phyloP scores from a whole-genome alignment of 768 basidiomycete species.

The Trametes punicea region DNA sequence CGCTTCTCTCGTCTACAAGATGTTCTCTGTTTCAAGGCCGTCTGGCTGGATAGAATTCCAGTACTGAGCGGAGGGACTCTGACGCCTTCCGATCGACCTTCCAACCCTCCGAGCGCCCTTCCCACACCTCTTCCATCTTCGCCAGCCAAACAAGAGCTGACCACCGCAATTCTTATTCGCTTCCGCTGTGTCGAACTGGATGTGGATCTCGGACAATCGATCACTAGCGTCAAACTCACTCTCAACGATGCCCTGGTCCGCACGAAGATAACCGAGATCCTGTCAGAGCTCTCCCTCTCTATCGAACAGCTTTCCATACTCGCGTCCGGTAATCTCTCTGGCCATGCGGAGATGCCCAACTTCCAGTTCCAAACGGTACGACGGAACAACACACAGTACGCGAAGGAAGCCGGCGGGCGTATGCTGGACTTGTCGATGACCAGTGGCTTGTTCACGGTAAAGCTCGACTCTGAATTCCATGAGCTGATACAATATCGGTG shows the following conservation, averaged over 20 bases:
- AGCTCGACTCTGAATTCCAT: slow-evolving; percentile 75
- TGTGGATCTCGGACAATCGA: slow-evolving; percentile 84
- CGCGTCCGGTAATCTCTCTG: slow-evolving; percentile 72
- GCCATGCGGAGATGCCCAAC: slow-evolving; percentile 60
- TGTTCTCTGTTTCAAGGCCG: slow-evolving; percentile 91
- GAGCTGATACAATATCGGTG: slow-evolving; percentile 74
- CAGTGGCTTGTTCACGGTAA: slow-evolving; percentile 62
- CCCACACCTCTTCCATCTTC: slow-evolving; percentile 19
- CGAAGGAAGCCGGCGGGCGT: slow-evolving; percentile 35
- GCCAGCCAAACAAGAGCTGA: slow-evolving; percentile 43
- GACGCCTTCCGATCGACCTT: slow-evolving; percentile 24
- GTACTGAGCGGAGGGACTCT: slow-evolving; percentile 51
- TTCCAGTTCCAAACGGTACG: slow-evolving; percentile 76
- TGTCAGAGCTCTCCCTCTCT: slow-evolving; percentile 64
- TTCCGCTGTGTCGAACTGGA: slow-evolving; percentile 71
- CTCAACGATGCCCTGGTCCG: slow-evolving; percentile 61
- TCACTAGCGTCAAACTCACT: slow-evolving; percentile 66
- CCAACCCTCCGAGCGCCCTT: slow-evolving; percentile 16
- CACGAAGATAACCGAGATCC: slow-evolving; percentile 58
- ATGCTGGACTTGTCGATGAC: slow-evolving; percentile 76
- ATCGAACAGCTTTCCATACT: slow-evolving; percentile 50
- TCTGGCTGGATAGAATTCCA: slow-evolving; percentile 89
- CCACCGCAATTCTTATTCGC: slow-evolving; percentile 62
- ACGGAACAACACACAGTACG: slow-evolving; percentile 41
- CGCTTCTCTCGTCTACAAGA: slow-evolving; percentile 88